Conservation (phyloP, 139 green algal genomes). For the Eudorina sp. region DNA sequence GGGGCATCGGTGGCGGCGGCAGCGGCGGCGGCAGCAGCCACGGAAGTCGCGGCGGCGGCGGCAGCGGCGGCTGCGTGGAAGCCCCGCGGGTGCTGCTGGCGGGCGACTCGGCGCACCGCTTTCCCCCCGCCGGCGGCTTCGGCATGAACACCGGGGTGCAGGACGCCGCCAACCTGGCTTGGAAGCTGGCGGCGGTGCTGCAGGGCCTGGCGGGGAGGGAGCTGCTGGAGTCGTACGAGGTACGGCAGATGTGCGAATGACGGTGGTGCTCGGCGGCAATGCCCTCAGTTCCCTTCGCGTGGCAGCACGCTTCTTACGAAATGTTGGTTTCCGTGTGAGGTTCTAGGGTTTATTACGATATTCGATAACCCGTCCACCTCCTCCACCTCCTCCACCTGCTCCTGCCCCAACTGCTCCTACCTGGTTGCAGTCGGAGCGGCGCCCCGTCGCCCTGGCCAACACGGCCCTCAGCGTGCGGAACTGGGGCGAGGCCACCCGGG, state of each 20-base stretch:
- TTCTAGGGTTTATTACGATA: no score
- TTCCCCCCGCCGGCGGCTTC: slow-evolving; percentile 93
- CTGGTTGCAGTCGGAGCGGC: slow-evolving; percentile 70
- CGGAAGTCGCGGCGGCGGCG: neutral
- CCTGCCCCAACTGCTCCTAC: neutral
- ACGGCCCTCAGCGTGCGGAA: slow-evolving; percentile 90
- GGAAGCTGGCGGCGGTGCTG: slow-evolving; percentile 92
- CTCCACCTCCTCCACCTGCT: neutral
- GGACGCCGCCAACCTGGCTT: slow-evolving; percentile 96
- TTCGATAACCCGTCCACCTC: no score
- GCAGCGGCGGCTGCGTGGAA: neutral
- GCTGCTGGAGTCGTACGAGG: slow-evolving; percentile 85
- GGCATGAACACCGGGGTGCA: slow-evolving; percentile 97
- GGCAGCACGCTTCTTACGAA: no score
- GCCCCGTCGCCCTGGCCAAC: slow-evolving; percentile 85
- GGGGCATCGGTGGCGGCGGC: neutral
- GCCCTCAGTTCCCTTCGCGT: no score
- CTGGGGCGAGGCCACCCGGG: slow-evolving; percentile 86
- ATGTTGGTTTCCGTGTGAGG: no score
- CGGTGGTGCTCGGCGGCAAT: no score
- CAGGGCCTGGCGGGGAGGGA: slow-evolving; percentile 16
- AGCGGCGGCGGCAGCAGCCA: neutral
- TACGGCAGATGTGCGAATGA: neutral
- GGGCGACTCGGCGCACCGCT: slow-evolving; percentile 95
- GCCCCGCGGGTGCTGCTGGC: slow-evolving; percentile 79